These are phyloP conservation scores for Falciphora oryzae DNA, from an alignment of 2,329 filamentous ascomycete species.

Conservation along the genomic window DNA sequence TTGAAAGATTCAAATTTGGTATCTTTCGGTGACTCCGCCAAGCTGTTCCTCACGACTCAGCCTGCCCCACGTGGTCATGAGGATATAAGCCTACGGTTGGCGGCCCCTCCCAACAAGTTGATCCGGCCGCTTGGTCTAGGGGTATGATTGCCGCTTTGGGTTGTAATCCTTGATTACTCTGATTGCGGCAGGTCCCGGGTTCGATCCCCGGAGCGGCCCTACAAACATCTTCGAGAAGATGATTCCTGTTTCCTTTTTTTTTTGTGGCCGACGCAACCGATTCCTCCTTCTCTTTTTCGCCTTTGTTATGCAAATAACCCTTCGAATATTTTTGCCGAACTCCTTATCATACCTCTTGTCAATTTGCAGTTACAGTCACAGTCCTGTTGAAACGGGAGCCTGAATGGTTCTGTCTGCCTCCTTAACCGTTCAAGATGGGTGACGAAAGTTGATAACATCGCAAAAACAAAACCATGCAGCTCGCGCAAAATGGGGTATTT, in stretches of 20 bases:
- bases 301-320: no score
- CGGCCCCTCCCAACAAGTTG: background rate
- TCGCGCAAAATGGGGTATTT: background rate
- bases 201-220: slow-evolving; percentile 1
- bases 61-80: background rate
- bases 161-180: background rate
- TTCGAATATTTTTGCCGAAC: no score
- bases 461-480: no score
- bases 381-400: no score
- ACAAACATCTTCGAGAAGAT: background rate
- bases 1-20: no score
- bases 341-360: no score
- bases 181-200: slow-evolving; percentile 1
- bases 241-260: background rate
- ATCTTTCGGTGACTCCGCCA: no score
- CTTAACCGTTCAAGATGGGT: background rate
- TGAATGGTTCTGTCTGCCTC: no score
- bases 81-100: background rate
- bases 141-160: slow-evolving; percentile 1
- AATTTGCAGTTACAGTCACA: no score
- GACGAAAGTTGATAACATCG: no score
- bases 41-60: no score
- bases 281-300: background rate
- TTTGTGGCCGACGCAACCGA: no score
- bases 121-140: background rate